Evolutionary conservation across 306 rosid genomes (phyloP).

Genomic region (Inga laurina): DNA sequence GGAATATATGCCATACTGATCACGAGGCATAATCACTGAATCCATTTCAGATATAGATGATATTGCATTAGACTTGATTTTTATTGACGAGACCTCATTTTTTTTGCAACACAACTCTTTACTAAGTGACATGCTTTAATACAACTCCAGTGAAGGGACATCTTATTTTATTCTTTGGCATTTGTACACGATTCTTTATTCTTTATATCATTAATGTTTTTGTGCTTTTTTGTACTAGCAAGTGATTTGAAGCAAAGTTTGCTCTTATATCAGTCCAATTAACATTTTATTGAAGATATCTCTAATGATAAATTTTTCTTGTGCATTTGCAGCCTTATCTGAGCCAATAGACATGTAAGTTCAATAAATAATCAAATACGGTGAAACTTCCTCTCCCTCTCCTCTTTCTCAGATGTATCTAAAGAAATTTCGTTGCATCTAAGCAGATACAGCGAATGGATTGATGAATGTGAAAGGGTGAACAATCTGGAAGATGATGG

Average conservation of each 20-base stretch:
- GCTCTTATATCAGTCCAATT: not conserved
- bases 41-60: not conserved
- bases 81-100: not conserved
- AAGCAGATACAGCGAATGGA: conserved; percentile 96
- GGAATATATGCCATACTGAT: not conserved
- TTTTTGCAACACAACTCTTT: not conserved
- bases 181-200: not conserved
- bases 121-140: not conserved
- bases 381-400: not conserved
- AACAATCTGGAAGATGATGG: conserved; percentile 79
- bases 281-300: conserved; percentile 3
- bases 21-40: not conserved
- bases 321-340: conserved; percentile 64
- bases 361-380: not conserved
- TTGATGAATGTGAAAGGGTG: conserved; percentile 91
- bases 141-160: no score
- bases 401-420: not conserved
- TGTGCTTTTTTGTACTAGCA: no score
- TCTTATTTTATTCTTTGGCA: not conserved
- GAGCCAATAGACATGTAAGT: conserved; percentile 92
- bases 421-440: conserved; percentile 12
- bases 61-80: not conserved
- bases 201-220: not conserved
- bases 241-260: not conserved
- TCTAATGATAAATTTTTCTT: conserved; percentile 4